Percentiles rank a stretch among this genome's conserved stretches.
Conservation (phyloP, 2,329 filamentous ascomycete species). For the Aspergillus pseudoviridinutans region DNA sequence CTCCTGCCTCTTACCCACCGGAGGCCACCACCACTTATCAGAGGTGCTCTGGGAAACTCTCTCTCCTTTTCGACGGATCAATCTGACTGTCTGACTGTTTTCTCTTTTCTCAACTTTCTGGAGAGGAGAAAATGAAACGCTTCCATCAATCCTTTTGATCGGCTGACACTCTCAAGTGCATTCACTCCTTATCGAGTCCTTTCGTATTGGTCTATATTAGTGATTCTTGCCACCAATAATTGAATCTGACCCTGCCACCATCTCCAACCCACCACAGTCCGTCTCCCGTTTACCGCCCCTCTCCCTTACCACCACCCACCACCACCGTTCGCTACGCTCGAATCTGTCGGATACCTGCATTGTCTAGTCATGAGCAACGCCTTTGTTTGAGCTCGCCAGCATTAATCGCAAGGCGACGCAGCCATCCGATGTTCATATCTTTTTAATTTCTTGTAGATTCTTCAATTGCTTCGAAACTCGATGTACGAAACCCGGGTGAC, state of each 20-base stretch:
- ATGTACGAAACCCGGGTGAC: constrained; percentile 34
- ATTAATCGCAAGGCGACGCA: constrained; percentile 15
- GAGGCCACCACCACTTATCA: constrained; percentile 8
- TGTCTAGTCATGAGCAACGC: constrained; percentile 18
- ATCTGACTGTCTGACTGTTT: neutral
- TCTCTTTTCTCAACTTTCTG: neutral
- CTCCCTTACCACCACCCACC: neutral
- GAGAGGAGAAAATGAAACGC: neutral
- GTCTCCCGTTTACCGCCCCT: constrained; percentile 7
- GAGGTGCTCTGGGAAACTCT: constrained; percentile 6
- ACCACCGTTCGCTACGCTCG: neutral
- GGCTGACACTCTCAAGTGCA: neutral
- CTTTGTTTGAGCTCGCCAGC: constrained; percentile 18
- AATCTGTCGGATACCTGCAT: constrained; percentile 4
- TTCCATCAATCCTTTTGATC: neutral
- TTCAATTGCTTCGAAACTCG: constrained; percentile 14
- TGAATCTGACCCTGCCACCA: neutral
- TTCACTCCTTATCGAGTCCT: constrained; percentile 3
- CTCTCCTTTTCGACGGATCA: neutral
- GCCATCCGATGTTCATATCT: constrained; percentile 6
- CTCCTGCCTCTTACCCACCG: constrained; percentile 1
- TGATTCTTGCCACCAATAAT: neutral
- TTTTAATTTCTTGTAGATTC: constrained; percentile 1
- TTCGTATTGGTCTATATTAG: neutral
- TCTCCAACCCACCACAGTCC: neutral